phyloP scores from a whole-genome alignment of 345 rosid species.

The Hibiscus mutabilis region DNA sequence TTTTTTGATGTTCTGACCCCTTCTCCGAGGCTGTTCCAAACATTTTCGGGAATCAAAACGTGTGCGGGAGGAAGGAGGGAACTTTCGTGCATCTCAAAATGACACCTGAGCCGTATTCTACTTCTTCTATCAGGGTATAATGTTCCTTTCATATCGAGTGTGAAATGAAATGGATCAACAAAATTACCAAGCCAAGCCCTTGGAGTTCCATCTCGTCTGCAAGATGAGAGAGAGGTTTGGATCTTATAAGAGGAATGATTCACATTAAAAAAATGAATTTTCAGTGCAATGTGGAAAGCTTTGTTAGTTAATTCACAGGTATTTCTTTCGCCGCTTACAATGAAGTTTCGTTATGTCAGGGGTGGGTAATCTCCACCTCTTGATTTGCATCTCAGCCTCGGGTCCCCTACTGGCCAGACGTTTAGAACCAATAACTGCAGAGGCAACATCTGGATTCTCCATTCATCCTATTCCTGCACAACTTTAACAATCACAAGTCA shows the following conservation, averaged over 20 bases:
- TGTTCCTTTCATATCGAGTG: constrained; percentile 57
- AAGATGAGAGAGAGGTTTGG: constrained; percentile 16
- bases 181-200: constrained; percentile 64
- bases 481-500: not conserved
- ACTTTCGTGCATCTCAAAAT: constrained; percentile 64
- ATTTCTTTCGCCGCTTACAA: constrained; percentile 31
- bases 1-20: constrained; percentile 56
- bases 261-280: not conserved
- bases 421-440: constrained; percentile 18
- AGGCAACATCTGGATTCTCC: constrained; percentile 93
- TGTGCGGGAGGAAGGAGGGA: constrained; percentile 71
- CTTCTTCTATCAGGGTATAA: too few species aligned
- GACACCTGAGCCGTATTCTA: constrained; percentile 67
- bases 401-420: constrained; percentile 47
- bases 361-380: constrained; percentile 67
- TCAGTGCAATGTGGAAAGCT: not conserved
- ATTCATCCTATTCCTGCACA: constrained; percentile 66
- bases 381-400: constrained; percentile 64
- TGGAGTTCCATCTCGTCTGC: constrained; percentile 76
- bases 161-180: constrained; percentile 60
- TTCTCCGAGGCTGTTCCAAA: too few species aligned
- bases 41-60: constrained; percentile 58
- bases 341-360: constrained; percentile 48
- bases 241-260: not conserved
- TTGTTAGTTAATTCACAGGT: not conserved